A percentile compares a stretch with the other conserved stretches of the same genome.
Evolutionary conservation across 2,329 filamentous ascomycete genomes (phyloP).

Genomic region (Periconia sp.): DNA sequence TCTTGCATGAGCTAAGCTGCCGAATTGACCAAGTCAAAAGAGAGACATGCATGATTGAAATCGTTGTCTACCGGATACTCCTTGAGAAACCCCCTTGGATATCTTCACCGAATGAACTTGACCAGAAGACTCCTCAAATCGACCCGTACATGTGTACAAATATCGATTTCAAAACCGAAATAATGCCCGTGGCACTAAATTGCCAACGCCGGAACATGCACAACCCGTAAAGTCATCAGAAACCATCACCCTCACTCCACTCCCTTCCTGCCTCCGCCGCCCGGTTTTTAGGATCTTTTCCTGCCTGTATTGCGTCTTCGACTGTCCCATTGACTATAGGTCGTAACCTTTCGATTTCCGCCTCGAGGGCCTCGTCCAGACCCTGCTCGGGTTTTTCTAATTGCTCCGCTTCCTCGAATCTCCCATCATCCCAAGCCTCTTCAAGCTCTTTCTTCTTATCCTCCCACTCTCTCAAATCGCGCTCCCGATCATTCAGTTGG

Average conservation of each 20-base stretch:
- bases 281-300: conserved; percentile 57
- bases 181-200: too few species aligned
- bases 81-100: too few species aligned
- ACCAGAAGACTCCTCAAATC: too few species aligned
- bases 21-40: too few species aligned
- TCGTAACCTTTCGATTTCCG: conserved; percentile 52
- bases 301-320: conserved; percentile 56
- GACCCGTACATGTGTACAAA: too few species aligned
- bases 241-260: conserved; percentile 64
- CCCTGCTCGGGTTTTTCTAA: conserved; percentile 49
- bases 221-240: conserved; percentile 43
- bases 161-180: too few species aligned
- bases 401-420: conserved; percentile 39
- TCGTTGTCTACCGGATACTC: too few species aligned
- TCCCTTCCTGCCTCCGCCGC: conserved; percentile 60
- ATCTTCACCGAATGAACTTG: too few species aligned
- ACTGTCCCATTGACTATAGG: conserved; percentile 50
- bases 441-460: conserved; percentile 46
- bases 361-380: conserved; percentile 51
- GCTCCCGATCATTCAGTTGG: conserved; percentile 48
- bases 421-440: conserved; percentile 42
- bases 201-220: too few species aligned
- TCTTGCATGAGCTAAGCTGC: too few species aligned
- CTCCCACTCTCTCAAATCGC: conserved; percentile 51
- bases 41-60: too few species aligned